Base-by-base conservation (phyloP, 768 basidiomycete species). In the Tricholoma bakamatsutake region DNA sequence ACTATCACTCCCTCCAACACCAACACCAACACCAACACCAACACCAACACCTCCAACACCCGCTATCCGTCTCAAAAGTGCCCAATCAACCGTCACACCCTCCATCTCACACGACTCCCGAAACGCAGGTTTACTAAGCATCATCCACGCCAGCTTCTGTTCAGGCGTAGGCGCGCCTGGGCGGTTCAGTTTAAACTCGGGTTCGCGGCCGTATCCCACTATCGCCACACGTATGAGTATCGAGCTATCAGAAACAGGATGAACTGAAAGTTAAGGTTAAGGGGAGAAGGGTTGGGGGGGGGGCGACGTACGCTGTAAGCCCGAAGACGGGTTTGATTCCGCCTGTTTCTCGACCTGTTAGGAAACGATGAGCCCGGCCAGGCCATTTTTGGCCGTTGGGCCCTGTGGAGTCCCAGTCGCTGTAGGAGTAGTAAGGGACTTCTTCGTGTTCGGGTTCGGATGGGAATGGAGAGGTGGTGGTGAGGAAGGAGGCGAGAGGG, bases 281-380 rank as follows among this genome's bases (percentile, higher is more conserved):
- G 53, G 7, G 15, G 31, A 15, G 28, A 37, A n/a, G 43, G 18
- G 33, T 33, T 35, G 1, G 17, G 57, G 53, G 39, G 17, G 47
- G 27, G 33, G 43, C 9, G 6, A 80, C 88, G 59, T 66, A 94
- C 91, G 92, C 84, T 28, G 93, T 96, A 8, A 96, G 70, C 7
- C 93, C 93, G 61, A 84, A 90, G 0, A 95, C 82, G n/a, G 93
- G 93, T 63, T 92, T 94, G 12, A 91, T 80, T 0, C 93, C 92
- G 12, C 85, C 84, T 2, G 79, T 83, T 66, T 96, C 93, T 40
- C 92, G 74, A 0, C 93, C 93, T 1, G 93, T 96, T 50, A 93
- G 74, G 73, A 96, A 96, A 15, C 77, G 74, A 69, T 95, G 93
- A 59, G 83, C 76, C 21, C 90, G 81, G 15, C 78, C 72, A 5